phyloP scores from a whole-genome alignment of 345 rosid genomes.

The Eucalyptus brandiana region DNA sequence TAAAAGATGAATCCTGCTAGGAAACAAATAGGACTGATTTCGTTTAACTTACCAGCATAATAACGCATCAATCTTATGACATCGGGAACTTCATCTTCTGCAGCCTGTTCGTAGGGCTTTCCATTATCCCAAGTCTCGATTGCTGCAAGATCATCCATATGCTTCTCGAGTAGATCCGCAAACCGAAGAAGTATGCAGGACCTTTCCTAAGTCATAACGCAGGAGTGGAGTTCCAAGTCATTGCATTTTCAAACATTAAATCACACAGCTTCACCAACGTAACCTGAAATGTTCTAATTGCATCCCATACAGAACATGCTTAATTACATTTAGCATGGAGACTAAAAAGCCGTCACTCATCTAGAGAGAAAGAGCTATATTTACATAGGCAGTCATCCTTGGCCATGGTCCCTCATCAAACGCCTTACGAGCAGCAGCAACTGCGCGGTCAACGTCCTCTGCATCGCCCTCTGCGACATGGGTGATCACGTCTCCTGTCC shows the following conservation, averaged over 20 bases:
- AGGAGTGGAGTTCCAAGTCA: neutral
- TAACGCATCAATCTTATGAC: constrained; percentile 49
- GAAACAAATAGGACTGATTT: neutral
- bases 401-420: constrained; percentile 99
- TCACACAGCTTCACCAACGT: neutral
- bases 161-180: constrained; percentile 79
- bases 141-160: constrained; percentile 73
- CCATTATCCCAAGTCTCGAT: constrained; percentile 97
- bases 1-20: neutral
- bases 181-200: constrained; percentile 53
- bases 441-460: constrained; percentile 80
- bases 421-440: constrained; percentile 87
- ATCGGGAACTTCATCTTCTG: constrained; percentile 58
- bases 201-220: constrained; percentile 48
- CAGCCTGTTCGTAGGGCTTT: constrained; percentile 73
- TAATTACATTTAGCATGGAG: neutral
- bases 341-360: neutral
- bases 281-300: neutral
- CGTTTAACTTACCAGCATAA: constrained; percentile 50
- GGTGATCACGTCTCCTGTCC: constrained; percentile 84
- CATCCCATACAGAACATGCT: neutral
- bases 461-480: constrained; percentile 81
- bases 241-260: neutral
- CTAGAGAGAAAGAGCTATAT: neutral
- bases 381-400: constrained; percentile 83